Base-by-base conservation (phyloP, 2,329 filamentous ascomycete genomes). In the Aspergillus quadrilineatus region DNA sequence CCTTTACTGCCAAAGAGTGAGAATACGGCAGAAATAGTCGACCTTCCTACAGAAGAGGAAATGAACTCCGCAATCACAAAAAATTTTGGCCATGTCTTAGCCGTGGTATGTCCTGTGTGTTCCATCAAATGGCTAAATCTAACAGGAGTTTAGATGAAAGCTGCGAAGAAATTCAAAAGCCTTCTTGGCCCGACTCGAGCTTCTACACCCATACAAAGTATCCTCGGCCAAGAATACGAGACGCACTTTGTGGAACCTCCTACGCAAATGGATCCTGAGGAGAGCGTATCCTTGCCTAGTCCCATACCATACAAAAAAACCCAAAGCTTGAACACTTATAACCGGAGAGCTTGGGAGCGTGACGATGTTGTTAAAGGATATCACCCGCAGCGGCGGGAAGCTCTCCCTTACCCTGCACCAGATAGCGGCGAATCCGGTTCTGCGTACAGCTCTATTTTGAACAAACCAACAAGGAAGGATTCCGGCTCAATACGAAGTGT, bases 51-150 rank as follows among this genome's bases (percentile, higher is more conserved):
- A 56, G 89, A 94, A 64, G 86, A 92, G 55, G 94, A 99, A 75
- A 84, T 97, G 68, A 91, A 91, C 66, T 86, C 89, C 61, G 94
- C 94, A 12, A 95, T 97, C 62, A 97, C 94, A 2, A 85, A 85
- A 26, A 95, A 92, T 68, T 92, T 97, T 83, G 87, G 87, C 57
- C 88, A 94, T 68, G 80, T 97, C 2, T 80, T 97, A 56, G 90
- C 87, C 51, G 90, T 97, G 63, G 89, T 91, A 80, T 52, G 70
- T 59, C 10, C 22, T 34, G 12, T 7, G 37, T 4, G 5, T 12
- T 10, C 7, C 28, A 44, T n/a, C 3, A 43, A 12, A 4, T 10
- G 5, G 15, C 41, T 10, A 9, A 17, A 15, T 7, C 49, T 66
- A 47, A 61, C 42, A 26, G 32, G 26, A 15, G 14, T 30, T 7